Percentiles rank a stretch among this genome's conserved stretches.
Conservation (phyloP, 768 basidiomycete species). For the Dioszegia hungarica region DNA sequence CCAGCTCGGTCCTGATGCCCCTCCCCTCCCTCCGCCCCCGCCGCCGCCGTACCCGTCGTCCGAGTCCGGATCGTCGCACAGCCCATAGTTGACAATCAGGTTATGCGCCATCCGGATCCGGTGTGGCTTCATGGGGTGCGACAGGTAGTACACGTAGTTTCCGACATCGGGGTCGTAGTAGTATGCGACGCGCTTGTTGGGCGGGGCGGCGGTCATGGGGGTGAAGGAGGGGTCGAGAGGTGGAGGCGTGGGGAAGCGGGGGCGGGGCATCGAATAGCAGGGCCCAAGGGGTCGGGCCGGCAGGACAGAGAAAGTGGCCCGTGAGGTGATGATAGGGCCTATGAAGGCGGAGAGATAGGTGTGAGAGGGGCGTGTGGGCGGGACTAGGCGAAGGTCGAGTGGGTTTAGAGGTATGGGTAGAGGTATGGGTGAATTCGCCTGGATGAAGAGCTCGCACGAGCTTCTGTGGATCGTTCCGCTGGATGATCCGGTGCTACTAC, state of each 20-base stretch:
- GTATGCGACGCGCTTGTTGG: slow-evolving; percentile 28
- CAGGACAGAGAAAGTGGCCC: too few relatives aligned
- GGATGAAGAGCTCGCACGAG: too few relatives aligned
- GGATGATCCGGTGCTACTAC: too few relatives aligned
- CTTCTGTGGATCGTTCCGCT: too few relatives aligned
- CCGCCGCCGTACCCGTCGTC: not conserved
- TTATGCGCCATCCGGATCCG: slow-evolving; percentile 91
- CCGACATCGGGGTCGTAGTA: slow-evolving; percentile 53
- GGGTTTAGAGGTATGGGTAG: too few relatives aligned
- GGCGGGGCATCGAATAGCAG: not conserved
- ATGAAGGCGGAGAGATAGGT: too few relatives aligned
- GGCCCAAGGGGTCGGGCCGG: not conserved
- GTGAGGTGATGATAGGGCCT: too few relatives aligned
- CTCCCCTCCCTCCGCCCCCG: slow-evolving; percentile 1
- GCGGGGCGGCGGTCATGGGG: slow-evolving; percentile 9
- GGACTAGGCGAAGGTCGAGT: too few relatives aligned
- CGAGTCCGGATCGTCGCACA: slow-evolving; percentile 63
- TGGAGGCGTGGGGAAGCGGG: slow-evolving; percentile 4
- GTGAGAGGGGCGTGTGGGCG: too few relatives aligned
- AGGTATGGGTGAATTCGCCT: too few relatives aligned
- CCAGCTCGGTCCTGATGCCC: too few relatives aligned
- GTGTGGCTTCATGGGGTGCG: slow-evolving; percentile 95
- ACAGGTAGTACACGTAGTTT: slow-evolving; percentile 73
- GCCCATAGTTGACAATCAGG: slow-evolving; percentile 79
- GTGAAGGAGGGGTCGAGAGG: slow-evolving; percentile 6